Base-by-base conservation (phyloP, 768 basidiomycete genomes). In the Calocybe cyanea region DNA sequence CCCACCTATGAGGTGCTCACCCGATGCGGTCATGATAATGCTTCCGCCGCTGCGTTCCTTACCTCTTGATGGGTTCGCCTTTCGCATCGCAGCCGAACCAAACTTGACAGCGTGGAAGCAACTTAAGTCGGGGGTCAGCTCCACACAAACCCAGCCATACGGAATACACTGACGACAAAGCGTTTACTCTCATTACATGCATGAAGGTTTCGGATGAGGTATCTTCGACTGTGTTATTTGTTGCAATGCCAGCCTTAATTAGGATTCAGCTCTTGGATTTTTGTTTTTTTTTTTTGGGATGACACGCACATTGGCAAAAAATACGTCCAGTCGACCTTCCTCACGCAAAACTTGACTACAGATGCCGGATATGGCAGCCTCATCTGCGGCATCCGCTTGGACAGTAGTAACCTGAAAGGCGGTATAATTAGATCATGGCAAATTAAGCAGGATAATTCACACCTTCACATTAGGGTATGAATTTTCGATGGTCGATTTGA, bases 71-170 rank as follows among this genome's bases (percentile, higher is more conserved):
- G 78, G 58, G 55, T 87, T 83, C 5, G 77, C 63, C 58, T 78
- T 72, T 54, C 73, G 64, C 92, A 97, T 94, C 5, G 89, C 92
- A 19, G 70, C 71, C 1, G 92, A 90, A 3, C 78, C 94, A 61
- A 92, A 68, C 57, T 95, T 95, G 48, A 94, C 71, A 7, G 92
- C 94, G 13, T 96, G 70, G 70, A 94, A 96, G 55, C 86, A 88
- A 8, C 93, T 95, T 45, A 10, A 6, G 34, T 20, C 18, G 35
- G n/a, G n/a, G 11, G 14, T 33, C 14, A 43, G 40, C 43, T 10
- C 24, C 48, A 23, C 10, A 18, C 20, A 33, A 11, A 45, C 44
- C 30, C 13, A 30, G 32, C 18, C 20, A 10, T 9, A 21, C 45
- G 24, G 20, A 14, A 31, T 38, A 37, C 18, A 62, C 71, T 41